A percentile compares a stretch with the other conserved stretches of the same genome.
phyloP scores from a whole-genome alignment of 2,329 filamentous ascomycete genomes.

The Aureobasidium sp. region DNA sequence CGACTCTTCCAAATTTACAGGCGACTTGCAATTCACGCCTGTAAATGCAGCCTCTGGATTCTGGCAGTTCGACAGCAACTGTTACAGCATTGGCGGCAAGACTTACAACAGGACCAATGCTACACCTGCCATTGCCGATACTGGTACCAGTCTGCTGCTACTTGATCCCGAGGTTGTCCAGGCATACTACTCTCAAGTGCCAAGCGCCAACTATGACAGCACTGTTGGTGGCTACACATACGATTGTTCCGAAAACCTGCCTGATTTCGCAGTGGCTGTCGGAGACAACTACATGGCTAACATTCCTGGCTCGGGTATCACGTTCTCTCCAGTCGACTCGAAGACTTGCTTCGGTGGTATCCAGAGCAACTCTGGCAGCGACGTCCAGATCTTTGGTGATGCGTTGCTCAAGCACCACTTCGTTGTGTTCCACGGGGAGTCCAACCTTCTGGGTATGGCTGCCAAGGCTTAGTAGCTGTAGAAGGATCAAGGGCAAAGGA shows the following conservation, averaged over 20 bases:
- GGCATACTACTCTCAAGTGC: conserved; percentile 39
- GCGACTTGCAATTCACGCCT: conserved; percentile 54
- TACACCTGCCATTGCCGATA: conserved; percentile 41
- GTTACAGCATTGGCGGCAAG: conserved; percentile 51
- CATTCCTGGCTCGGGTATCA: conserved; percentile 37
- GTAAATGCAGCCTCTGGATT: conserved; percentile 58
- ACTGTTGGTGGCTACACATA: conserved; percentile 39
- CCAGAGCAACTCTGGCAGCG: conserved; percentile 48
- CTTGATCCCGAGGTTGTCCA: conserved; percentile 45
- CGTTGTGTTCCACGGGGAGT: conserved; percentile 52
- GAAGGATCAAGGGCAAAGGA: no score
- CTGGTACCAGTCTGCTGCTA: conserved; percentile 58
- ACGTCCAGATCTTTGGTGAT: conserved; percentile 58
- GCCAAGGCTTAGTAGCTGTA: conserved; percentile 2
- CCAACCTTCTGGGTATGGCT: conserved; percentile 23
- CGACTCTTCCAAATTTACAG: conserved; percentile 56
- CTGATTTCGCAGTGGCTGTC: conserved; percentile 47
- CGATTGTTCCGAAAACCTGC: conserved; percentile 36
- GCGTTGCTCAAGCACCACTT: conserved; percentile 54
- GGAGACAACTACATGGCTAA: conserved; percentile 42
- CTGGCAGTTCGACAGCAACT: conserved; percentile 58
- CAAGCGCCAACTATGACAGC: conserved; percentile 31
- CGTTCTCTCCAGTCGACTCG: conserved; percentile 46
- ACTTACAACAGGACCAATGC: conserved; percentile 47
- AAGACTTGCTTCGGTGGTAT: conserved; percentile 62